Conservation (phyloP, 345 rosid genomes). For the Viola odorata region DNA sequence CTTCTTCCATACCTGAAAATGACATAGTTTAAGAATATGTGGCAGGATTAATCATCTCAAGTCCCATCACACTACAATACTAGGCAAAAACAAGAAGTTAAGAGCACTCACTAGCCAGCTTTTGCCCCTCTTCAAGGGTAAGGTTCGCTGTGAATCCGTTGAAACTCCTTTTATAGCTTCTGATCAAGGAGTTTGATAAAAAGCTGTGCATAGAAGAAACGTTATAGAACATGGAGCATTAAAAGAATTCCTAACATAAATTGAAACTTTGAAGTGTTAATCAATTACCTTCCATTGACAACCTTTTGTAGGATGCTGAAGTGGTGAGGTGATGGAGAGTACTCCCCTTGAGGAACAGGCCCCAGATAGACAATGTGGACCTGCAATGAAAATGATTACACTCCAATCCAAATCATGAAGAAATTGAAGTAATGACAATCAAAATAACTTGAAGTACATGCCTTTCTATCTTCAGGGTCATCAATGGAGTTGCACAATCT, state of each 20-base stretch:
- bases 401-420: too few species aligned
- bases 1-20: not conserved
- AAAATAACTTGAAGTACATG: too few species aligned
- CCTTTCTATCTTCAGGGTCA: too few species aligned
- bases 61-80: too few species aligned
- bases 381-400: not conserved
- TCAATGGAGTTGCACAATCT: too few species aligned
- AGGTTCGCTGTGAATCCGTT: not conserved
- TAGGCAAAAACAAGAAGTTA: too few species aligned
- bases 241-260: too few species aligned
- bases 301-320: not conserved
- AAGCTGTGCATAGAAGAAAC: not conserved
- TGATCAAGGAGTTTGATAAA: not conserved
- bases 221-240: too few species aligned
- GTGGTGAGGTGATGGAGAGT: not conserved
- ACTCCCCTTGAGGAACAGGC: not conserved
- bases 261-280: not conserved
- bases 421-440: too few species aligned
- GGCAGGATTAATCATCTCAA: not conserved
- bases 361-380: not conserved
- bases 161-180: not conserved
- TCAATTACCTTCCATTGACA: not conserved
- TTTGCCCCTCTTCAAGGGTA: not conserved
- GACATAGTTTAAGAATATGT: too few species aligned
- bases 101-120: not conserved